Evolutionary conservation across 176 grass and related monocot genomes (phyloP), one percentile per base, ranked within the genome.

Genomic region (Avena eriantha): DNA sequence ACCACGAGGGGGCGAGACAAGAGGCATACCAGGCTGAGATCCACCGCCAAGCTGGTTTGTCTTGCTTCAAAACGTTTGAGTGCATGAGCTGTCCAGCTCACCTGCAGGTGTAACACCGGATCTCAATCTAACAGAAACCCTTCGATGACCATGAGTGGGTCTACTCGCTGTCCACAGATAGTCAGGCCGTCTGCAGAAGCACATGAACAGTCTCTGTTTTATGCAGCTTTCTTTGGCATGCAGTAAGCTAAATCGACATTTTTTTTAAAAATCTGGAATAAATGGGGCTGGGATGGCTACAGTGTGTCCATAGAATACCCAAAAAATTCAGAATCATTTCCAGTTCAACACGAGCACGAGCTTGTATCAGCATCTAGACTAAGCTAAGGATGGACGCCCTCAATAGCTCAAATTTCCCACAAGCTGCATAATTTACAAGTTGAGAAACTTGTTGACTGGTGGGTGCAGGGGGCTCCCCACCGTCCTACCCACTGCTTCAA

Each of bases 401-500:
- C 43, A 26, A 33, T 35, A 49, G 31, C 71, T 72, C 61, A 45
- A 54, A 85, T 73, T 77, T 78, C 78, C 86, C 72, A 81, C 22
- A 29, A 29, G 13, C 82, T 54, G 50, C 78, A 71, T 77, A 64
- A 91, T 88, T 49, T 91, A 91, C 86, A 91, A 4, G 70, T 51
- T 82, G 77, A 26, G 31, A 72, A 31, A 63, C 43, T 85, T 88
- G 76, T 77, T 50, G 58, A 80, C n/a, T n/a, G n/a, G n/a, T 3
- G 1, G 39, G 39, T 7, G 29, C 29, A 29, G 12, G 76, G 50
- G 36, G 10, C 50, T 85, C 57, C 29, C 59, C 14, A 17, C 75
- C 49, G 31, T 34, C 50, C 50, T 41, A 67, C 59, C 29, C 78
- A 54, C 22, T 81, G 77, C 69, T 85, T 91, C 53, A 13, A 47